A percentile compares a stretch with the other conserved stretches of the same genome.
phyloP scores from a whole-genome alignment of 768 basidiomycete species.

The Suillus discolor region DNA sequence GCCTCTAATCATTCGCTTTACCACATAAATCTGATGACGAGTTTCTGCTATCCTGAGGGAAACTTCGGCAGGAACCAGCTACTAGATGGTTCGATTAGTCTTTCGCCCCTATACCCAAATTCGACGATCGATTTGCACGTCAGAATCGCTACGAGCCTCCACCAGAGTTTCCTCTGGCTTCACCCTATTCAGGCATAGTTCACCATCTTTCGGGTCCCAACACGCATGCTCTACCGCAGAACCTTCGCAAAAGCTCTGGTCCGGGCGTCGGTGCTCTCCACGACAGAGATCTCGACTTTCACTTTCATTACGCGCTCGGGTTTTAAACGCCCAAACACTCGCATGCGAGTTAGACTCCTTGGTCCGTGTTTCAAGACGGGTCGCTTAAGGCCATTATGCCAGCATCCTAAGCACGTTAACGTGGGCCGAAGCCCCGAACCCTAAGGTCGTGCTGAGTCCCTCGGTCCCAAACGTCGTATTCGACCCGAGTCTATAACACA shows the following conservation, averaged over 20 bases:
- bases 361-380: slow-evolving; percentile 86
- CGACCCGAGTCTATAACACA: slow-evolving; percentile 66
- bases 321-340: slow-evolving; percentile 75
- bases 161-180: slow-evolving; percentile 97
- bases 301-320: slow-evolving; percentile 72
- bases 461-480: slow-evolving; percentile 60
- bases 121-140: slow-evolving; percentile 95
- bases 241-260: slow-evolving; percentile 72
- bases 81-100: slow-evolving; percentile 95
- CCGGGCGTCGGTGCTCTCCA: slow-evolving; percentile 76
- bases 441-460: slow-evolving; percentile 62
- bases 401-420: slow-evolving; percentile 67
- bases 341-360: slow-evolving; percentile 85
- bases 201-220: slow-evolving; percentile 91
- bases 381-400: slow-evolving; percentile 79
- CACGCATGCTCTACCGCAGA: slow-evolving; percentile 82
- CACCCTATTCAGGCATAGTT: slow-evolving; percentile 89
- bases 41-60: slow-evolving; percentile 76
- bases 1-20: slow-evolving; percentile 92
- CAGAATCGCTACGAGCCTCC: slow-evolving; percentile 95
- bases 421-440: slow-evolving; percentile 50
- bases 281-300: slow-evolving; percentile 64
- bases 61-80: slow-evolving; percentile 92
- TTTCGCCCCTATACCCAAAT: slow-evolving; percentile 96
- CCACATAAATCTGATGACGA: slow-evolving; percentile 62